Percentiles rank a stretch among this genome's conserved stretches.
phyloP scores from a whole-genome alignment of 192 early-diverging fungal species.

The Spinellus fusiger region DNA sequence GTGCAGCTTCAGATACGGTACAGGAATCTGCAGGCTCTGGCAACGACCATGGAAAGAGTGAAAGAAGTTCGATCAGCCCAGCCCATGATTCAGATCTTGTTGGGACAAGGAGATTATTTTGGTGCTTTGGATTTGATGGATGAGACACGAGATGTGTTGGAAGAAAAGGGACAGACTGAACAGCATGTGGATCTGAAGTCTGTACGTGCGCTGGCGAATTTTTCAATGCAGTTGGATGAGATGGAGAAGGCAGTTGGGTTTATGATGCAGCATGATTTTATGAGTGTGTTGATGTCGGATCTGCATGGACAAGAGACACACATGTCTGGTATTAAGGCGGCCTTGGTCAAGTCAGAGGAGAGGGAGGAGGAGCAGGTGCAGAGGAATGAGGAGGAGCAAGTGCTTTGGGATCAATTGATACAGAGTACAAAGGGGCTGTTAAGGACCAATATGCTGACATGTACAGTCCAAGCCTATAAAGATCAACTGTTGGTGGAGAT shows the following conservation, averaged over 20 bases:
- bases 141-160: conserved; percentile 58
- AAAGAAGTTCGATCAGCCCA: conserved; percentile 72
- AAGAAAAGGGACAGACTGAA: conserved; percentile 44
- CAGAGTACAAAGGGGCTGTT: conserved; percentile 77
- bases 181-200: conserved; percentile 41
- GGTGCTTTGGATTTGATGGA: conserved; percentile 87
- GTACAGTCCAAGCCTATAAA: conserved; percentile 70
- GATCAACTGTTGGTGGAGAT: conserved; percentile 72
- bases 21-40: conserved; percentile 62
- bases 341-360: neutral
- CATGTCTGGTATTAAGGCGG: neutral
- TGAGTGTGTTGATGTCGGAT: conserved; percentile 56
- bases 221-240: conserved; percentile 55
- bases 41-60: conserved; percentile 66
- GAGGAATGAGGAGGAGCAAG: conserved; percentile 6
- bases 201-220: conserved; percentile 52
- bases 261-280: conserved; percentile 74
- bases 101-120: conserved; percentile 79
- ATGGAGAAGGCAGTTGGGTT: conserved; percentile 58
- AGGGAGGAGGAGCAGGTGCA: neutral
- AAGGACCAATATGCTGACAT: conserved; percentile 60
- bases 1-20: conserved; percentile 72
- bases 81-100: conserved; percentile 77
- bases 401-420: conserved; percentile 40
- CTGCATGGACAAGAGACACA: conserved; percentile 29